Conservation (phyloP, 2,329 filamentous ascomycete genomes). For the Thelonectria discophora region DNA sequence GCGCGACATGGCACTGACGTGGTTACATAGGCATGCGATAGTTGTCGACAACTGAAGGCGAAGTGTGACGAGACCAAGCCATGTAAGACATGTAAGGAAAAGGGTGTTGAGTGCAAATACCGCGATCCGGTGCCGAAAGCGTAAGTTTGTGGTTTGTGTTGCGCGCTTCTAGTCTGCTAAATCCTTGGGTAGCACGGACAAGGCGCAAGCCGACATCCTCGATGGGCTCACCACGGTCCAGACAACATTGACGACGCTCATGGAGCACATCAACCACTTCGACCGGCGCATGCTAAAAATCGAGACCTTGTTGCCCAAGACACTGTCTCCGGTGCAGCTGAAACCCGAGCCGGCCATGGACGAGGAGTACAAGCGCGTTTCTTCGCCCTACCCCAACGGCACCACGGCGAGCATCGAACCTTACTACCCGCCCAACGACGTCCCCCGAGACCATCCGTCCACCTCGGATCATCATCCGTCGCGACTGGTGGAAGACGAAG, state of each 20-base stretch:
- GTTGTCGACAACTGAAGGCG: slow-evolving; percentile 85
- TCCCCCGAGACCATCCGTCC: slow-evolving; percentile 41
- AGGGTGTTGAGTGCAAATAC: slow-evolving; percentile 84
- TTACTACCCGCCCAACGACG: slow-evolving; percentile 34
- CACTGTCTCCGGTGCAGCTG: slow-evolving; percentile 28
- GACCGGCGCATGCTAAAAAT: slow-evolving; percentile 50
- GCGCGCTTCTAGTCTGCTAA: slow-evolving; percentile 9
- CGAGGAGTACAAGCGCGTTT: slow-evolving; percentile 42
- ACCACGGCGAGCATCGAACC: slow-evolving; percentile 25
- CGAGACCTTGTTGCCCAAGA: slow-evolving; percentile 43
- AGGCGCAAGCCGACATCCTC: slow-evolving; percentile 67
- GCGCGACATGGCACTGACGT: slow-evolving; percentile 24
- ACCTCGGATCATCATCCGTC: slow-evolving; percentile 37
- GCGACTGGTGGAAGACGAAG: slow-evolving; percentile 55
- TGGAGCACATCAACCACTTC: slow-evolving; percentile 50
- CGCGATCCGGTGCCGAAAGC: slow-evolving; percentile 91
- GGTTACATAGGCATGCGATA: slow-evolving; percentile 81
- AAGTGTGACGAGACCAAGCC: slow-evolving; percentile 91
- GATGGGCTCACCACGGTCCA: slow-evolving; percentile 60
- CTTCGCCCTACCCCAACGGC: slow-evolving; percentile 39
- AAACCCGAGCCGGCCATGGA: slow-evolving; percentile 44
- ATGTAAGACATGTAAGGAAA: slow-evolving; percentile 88
- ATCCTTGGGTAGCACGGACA: slow-evolving; percentile 60
- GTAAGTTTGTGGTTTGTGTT: slow-evolving; percentile 60
- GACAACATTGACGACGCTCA: slow-evolving; percentile 48